Conservation (phyloP, 352 stramenopile genomes). For the Globisporangium splendens region DNA sequence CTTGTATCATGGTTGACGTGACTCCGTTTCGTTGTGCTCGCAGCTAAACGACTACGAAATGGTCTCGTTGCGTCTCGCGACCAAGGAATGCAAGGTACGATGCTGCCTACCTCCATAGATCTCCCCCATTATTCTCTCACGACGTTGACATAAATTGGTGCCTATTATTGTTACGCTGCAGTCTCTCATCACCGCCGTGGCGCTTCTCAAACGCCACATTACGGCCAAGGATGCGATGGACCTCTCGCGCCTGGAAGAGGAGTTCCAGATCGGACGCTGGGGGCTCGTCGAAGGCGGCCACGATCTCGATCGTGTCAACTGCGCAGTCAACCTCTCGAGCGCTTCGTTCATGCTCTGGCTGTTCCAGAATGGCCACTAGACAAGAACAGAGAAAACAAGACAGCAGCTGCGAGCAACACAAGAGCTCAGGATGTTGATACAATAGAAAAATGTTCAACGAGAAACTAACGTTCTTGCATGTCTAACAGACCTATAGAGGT, state of each 20-base stretch:
- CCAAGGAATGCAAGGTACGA: slow-evolving; percentile 83
- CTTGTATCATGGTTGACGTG: slow-evolving; percentile 1
- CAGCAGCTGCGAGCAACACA: neutral
- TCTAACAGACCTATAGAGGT: no score
- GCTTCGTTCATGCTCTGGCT: slow-evolving; percentile 84
- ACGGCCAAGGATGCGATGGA: slow-evolving; percentile 85
- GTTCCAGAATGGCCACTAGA: slow-evolving; percentile 64
- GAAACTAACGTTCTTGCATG: no score
- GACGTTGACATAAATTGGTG: neutral
- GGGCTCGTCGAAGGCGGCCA: slow-evolving; percentile 86
- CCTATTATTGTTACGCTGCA: slow-evolving; percentile 15
- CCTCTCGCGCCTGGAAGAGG: slow-evolving; percentile 77
- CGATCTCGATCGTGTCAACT: slow-evolving; percentile 88
- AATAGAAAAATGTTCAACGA: neutral
- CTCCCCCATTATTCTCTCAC: neutral
- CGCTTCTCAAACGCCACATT: slow-evolving; percentile 82
- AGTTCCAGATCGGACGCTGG: slow-evolving; percentile 89
- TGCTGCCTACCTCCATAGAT: neutral
- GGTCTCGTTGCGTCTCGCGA: slow-evolving; percentile 64
- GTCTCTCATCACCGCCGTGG: slow-evolving; percentile 81
- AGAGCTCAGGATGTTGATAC: neutral
- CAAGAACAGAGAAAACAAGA: neutral
- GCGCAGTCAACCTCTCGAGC: slow-evolving; percentile 75
- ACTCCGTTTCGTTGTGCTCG: neutral
- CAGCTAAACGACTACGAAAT: slow-evolving; percentile 77